Evolutionary conservation across 2,329 filamentous ascomycete species (phyloP).

Genomic region (Bipolaris bicolor): DNA sequence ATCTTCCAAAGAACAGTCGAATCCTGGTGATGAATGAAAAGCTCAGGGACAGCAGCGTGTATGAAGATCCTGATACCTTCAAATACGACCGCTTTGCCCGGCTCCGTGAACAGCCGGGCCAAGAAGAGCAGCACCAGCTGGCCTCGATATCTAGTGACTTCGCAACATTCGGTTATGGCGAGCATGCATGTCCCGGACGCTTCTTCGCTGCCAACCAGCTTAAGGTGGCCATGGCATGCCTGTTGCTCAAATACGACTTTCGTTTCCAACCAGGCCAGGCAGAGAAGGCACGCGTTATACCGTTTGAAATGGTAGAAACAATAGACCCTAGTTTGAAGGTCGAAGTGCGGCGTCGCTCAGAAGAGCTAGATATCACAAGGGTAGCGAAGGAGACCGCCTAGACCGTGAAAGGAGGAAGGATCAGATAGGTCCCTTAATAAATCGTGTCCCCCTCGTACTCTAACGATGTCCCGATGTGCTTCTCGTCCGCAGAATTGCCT

Average conservation of each 20-base stretch:
- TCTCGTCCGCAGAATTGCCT: background rate
- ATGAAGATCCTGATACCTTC: slow-evolving; percentile 2
- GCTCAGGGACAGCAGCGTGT: slow-evolving; percentile 3
- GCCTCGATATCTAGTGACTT: background rate
- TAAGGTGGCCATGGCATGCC: slow-evolving; percentile 1
- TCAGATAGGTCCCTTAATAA: slow-evolving; percentile 2
- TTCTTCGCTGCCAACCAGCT: slow-evolving; percentile 4
- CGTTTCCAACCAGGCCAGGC: slow-evolving; percentile 4
- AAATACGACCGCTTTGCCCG: background rate
- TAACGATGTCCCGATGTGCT: slow-evolving; percentile 3
- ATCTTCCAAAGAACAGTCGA: slow-evolving; percentile 5
- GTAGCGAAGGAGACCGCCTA: slow-evolving; percentile 1
- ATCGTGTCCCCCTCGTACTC: slow-evolving; percentile 1
- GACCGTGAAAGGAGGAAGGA: slow-evolving; percentile 4
- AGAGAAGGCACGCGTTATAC: slow-evolving; percentile 1
- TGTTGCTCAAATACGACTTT: slow-evolving; percentile 7
- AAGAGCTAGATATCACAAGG: slow-evolving; percentile 5
- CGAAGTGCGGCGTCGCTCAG: slow-evolving; percentile 3
- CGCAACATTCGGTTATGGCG: slow-evolving; percentile 1
- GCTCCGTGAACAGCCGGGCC: background rate
- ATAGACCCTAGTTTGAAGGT: slow-evolving; percentile 5
- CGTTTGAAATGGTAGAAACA: slow-evolving; percentile 5
- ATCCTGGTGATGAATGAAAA: slow-evolving; percentile 6
- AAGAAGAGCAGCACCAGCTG: slow-evolving; percentile 1
- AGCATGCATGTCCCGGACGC: slow-evolving; percentile 5